Percentiles rank a stretch among this genome's conserved stretches.
These are phyloP conservation scores for Porpolomopsis calyptriformis DNA, from an alignment of 768 basidiomycete genomes.

Conservation along the genomic window DNA sequence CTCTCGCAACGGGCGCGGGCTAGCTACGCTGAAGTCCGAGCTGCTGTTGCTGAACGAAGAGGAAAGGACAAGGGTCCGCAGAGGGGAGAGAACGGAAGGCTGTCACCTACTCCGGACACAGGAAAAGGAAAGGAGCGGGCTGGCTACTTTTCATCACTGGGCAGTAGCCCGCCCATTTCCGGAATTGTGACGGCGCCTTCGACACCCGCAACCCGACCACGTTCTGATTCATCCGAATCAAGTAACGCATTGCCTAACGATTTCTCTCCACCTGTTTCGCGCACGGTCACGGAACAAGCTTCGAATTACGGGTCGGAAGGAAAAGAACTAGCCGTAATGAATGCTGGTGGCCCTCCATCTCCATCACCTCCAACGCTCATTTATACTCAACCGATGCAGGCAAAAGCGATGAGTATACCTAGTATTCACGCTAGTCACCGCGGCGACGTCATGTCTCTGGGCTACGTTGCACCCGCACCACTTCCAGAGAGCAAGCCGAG, in stretches of 20 bases:
- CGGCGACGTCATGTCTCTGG: slow-evolving; percentile 81
- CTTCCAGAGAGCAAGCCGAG: slow-evolving; percentile 32
- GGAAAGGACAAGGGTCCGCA: slow-evolving; percentile 31
- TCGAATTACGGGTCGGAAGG: slow-evolving; percentile 5
- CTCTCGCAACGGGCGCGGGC: slow-evolving; percentile 35
- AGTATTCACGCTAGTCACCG: slow-evolving; percentile 78
- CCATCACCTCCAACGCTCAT: slow-evolving; percentile 23
- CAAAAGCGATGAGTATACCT: slow-evolving; percentile 77
- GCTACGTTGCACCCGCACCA: slow-evolving; percentile 48
- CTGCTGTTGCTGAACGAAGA: slow-evolving; percentile 61
- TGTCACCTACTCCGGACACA: slow-evolving; percentile 12
- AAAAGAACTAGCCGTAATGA: neutral
- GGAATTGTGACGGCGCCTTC: neutral
- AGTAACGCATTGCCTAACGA: slow-evolving; percentile 17
- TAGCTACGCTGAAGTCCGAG: slow-evolving; percentile 65
- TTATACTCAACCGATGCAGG: slow-evolving; percentile 69
- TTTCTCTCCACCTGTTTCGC: slow-evolving; percentile 27
- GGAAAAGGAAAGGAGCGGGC: neutral
- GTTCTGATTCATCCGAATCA: neutral
- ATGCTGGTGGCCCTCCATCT: slow-evolving; percentile 7
- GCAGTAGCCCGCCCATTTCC: neutral
- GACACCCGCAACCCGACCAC: neutral
- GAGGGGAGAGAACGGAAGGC: slow-evolving; percentile 1
- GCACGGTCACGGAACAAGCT: slow-evolving; percentile 16
- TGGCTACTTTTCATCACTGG: neutral